Evolutionary conservation across 2,329 filamentous ascomycete genomes (phyloP).

Genomic region (Fusarium sp.): DNA sequence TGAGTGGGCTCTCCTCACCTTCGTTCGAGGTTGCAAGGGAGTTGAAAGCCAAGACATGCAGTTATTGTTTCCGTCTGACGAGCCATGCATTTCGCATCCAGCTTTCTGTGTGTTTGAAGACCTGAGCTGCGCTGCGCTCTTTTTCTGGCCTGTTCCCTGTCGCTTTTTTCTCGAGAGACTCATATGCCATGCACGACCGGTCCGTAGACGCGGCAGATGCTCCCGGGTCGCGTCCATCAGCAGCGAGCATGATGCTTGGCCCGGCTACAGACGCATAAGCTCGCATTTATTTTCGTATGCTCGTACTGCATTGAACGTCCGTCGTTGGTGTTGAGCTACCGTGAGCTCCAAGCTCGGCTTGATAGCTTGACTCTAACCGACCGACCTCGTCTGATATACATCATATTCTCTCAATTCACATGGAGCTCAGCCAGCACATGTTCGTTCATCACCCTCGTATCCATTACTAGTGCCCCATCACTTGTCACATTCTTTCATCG

Average conservation of each 20-base stretch:
- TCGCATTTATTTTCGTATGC: slow-evolving; percentile 17
- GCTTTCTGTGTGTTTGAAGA: background rate
- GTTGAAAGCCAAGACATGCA: slow-evolving; percentile 3
- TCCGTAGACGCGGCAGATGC: slow-evolving; percentile 28
- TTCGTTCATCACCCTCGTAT: background rate
- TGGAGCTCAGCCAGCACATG: background rate
- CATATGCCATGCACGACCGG: slow-evolving; percentile 17
- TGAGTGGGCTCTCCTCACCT: slow-evolving; percentile 20
- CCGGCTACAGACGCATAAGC: slow-evolving; percentile 21
- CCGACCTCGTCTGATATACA: background rate
- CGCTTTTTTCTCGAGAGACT: background rate
- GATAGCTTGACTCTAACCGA: background rate
- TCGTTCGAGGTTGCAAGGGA: slow-evolving; percentile 26
- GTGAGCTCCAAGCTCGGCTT: background rate
- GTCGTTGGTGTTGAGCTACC: slow-evolving; percentile 5
- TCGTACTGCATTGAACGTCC: background rate
- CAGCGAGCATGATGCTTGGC: slow-evolving; percentile 8
- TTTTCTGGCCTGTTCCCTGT: slow-evolving; percentile 24
- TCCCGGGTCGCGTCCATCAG: slow-evolving; percentile 2
- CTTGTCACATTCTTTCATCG: slow-evolving; percentile 2
- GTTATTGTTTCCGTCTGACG: slow-evolving; percentile 18
- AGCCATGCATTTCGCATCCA: slow-evolving; percentile 28
- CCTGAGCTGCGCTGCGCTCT: background rate
- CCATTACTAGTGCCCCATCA: background rate
- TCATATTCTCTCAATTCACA: background rate